Percentiles rank a stretch among this genome's conserved stretches.
phyloP scores from a whole-genome alignment of 331 rosid species.

The Ulmus americana region DNA sequence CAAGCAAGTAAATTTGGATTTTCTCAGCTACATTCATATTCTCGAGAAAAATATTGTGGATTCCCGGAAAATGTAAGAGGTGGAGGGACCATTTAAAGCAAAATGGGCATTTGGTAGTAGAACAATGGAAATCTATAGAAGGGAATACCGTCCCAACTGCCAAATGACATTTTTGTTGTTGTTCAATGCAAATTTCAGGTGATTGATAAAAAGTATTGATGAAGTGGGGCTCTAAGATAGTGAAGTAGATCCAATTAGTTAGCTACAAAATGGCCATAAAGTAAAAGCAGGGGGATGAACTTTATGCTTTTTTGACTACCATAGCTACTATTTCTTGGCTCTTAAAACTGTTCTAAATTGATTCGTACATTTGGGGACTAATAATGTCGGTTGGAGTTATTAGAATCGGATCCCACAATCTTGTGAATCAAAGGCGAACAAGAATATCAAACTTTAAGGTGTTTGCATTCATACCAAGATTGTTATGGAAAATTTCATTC shows the following conservation, averaged over 20 bases:
- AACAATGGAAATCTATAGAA: slow-evolving; percentile 3
- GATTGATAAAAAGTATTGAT: background rate
- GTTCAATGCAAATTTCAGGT: background rate
- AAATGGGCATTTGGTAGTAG: slow-evolving; percentile 7
- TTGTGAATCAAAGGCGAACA: too few relatives aligned
- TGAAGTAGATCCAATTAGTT: background rate
- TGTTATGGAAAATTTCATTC: too few relatives aligned
- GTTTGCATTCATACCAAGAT: too few relatives aligned
- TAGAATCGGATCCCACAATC: background rate
- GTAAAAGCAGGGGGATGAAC: background rate
- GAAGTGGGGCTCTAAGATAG: background rate
- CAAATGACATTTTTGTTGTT: slow-evolving; percentile 2
- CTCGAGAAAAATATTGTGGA: background rate
- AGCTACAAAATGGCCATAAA: background rate
- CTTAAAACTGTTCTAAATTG: background rate
- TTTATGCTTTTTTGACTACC: background rate
- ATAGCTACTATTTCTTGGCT: background rate
- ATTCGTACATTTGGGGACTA: slow-evolving; percentile 11
- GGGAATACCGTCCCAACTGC: background rate
- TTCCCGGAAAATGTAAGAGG: background rate
- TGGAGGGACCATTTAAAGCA: slow-evolving; percentile 12
- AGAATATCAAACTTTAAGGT: too few relatives aligned
- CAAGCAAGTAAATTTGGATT: too few relatives aligned
- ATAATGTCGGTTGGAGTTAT: slow-evolving; percentile 5
- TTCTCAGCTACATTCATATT: too few relatives aligned